Base-by-base conservation (phyloP, 2,329 filamentous ascomycete species). In the Xylaria arbuscula region DNA sequence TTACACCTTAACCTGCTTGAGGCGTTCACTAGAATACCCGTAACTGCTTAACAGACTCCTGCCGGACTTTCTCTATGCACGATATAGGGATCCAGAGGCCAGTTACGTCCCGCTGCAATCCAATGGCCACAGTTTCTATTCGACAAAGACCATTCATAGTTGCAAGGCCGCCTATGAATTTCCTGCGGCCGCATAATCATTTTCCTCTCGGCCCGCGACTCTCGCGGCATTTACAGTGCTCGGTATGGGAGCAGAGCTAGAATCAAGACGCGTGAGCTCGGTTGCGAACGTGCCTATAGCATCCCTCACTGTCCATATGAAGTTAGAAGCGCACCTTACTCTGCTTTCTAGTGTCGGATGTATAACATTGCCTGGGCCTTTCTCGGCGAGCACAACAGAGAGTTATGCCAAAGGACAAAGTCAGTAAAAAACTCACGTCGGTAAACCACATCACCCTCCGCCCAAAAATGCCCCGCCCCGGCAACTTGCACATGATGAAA, bases 381-480 rank as follows among this genome's bases (percentile, higher is more conserved):
- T 17, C 5, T 50, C n/a, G 54, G 13, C 19, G 6, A 42, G 36
- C 22, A 8, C 59, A 62, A 15, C 5, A 19, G 24, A 2, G 9
- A 57, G 55, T 9, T 6, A 11, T 28, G 24, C 19, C 17, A 11
- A 47, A 65, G 70, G 22, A 67, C 40, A 10, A 50, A 61, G 34
- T 66, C 74, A 3, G 75, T 74, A 11, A 75, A 71, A 28, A 28
- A 62, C 76, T 74, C 59, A 84, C 69, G 74, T 51, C 75, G 76
- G 28, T 76, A 72, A 70, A 85, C 69, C 45, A 84, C 86, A 9
- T 84, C 84, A 54, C 83, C 78, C 71, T 90, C 88, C 10, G 82
- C 76, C 89, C 89, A 92, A 72, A 91, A 91, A 74, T 91, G 89
- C 0, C 88, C 88, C 0, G 87, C 88, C 0, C 82, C 81, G 15